phyloP scores from a whole-genome alignment of 495 filamentous ascomycete species.

The Ramalina intermedia region DNA sequence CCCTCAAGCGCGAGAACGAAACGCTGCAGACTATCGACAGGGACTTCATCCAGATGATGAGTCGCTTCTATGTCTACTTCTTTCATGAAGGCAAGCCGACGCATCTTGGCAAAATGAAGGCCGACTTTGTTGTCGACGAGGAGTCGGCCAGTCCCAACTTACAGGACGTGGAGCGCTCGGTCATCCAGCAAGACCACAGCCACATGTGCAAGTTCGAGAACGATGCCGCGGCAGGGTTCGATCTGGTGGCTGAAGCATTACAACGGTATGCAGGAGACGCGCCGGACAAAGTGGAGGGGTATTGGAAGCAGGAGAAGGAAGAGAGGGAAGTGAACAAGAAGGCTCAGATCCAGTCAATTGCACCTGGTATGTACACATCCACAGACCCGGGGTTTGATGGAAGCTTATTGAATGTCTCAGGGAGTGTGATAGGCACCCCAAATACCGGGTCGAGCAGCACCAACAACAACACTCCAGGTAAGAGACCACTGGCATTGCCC shows the following conservation, averaged over 20 bases:
- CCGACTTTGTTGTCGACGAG: conserved; percentile 55
- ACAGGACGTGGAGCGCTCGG: conserved; percentile 59
- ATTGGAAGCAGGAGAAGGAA: conserved; percentile 51
- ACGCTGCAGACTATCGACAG: conserved; percentile 68
- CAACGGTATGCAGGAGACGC: conserved; percentile 52
- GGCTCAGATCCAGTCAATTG: conserved; percentile 17
- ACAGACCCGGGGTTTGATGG: neutral
- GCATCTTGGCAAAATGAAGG: conserved; percentile 32
- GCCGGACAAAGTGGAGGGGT: conserved; percentile 37
- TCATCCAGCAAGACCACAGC: conserved; percentile 74
- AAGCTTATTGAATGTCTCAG: conserved; percentile 4
- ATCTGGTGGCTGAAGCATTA: conserved; percentile 56
- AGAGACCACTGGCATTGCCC: conserved; percentile 12
- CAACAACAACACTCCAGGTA: conserved; percentile 11
- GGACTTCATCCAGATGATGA: conserved; percentile 58
- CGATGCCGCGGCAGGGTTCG: conserved; percentile 56
- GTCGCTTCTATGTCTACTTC: conserved; percentile 56
- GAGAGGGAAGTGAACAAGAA: conserved; percentile 30
- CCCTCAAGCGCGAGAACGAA: conserved; percentile 65
- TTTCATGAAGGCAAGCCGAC: conserved; percentile 59
- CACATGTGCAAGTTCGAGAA: conserved; percentile 78
- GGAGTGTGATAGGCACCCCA: conserved; percentile 9
- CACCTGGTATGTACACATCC: conserved; percentile 6
- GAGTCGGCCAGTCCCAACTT: conserved; percentile 59
- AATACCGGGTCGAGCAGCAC: conserved; percentile 12